A percentile compares a stretch with the other conserved stretches of the same genome.
phyloP scores from a whole-genome alignment of 139 green algal species.

The Raphidocelis subcapitata region DNA sequence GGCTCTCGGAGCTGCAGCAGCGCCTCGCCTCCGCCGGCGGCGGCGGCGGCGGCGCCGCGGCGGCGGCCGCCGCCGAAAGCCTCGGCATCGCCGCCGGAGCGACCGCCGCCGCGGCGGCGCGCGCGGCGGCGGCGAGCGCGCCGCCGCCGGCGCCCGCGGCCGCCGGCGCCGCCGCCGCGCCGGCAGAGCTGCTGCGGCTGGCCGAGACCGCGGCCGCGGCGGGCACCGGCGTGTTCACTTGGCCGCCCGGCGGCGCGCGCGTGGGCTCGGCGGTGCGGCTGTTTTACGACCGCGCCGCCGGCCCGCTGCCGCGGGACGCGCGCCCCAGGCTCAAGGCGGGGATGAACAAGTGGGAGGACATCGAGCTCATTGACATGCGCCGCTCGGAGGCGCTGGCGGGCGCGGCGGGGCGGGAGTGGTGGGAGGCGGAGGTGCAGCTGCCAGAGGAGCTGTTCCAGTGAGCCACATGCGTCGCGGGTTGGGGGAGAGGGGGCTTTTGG shows the following conservation, averaged over 20 bases:
- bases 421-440: constrained; percentile 44
- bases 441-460: constrained; percentile 59
- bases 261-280: constrained; percentile 42
- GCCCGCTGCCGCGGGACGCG: constrained; percentile 44
- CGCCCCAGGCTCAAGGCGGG: constrained; percentile 66
- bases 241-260: constrained; percentile 31
- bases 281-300: constrained; percentile 70
- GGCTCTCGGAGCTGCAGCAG: constrained; percentile 3
- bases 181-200: constrained; percentile 29
- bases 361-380: constrained; percentile 2
- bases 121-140: background rate
- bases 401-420: constrained; percentile 46
- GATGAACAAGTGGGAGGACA: constrained; percentile 80
- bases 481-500: constrained; percentile 37
- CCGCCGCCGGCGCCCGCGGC: background rate
- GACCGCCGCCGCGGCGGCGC: background rate
- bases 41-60: too few relatives aligned
- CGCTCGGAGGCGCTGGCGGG: background rate
- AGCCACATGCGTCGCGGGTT: background rate
- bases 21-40: background rate
- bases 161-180: too few relatives aligned
- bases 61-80: too few relatives aligned
- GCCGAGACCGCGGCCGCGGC: constrained; percentile 18
- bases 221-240: constrained; percentile 33
- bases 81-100: constrained; percentile 1